phyloP scores from a whole-genome alignment of 1,284 basidiomycete genomes.

The Cystobasidiaceae sp. region DNA sequence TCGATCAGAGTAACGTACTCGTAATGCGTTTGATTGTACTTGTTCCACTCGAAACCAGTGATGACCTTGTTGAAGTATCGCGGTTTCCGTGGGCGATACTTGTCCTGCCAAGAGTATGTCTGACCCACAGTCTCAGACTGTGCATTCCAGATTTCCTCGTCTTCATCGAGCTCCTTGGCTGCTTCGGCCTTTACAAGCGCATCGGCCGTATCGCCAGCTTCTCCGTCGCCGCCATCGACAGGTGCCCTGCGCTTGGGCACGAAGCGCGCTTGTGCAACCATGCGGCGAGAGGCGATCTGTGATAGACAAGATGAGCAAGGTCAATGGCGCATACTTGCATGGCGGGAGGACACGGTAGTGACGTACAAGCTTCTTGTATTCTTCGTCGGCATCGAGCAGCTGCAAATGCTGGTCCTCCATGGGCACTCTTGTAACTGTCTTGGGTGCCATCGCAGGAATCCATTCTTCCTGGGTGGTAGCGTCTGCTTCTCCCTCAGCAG shows the following conservation, averaged over 20 bases:
- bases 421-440: not conserved
- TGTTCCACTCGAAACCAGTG: slow-evolving; percentile 99
- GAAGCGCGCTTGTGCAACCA: slow-evolving; percentile 74
- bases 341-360: not conserved
- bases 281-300: slow-evolving; percentile 68
- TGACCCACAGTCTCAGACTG: slow-evolving; percentile 78
- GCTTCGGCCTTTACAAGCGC: slow-evolving; percentile 68
- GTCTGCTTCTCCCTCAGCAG: slow-evolving; percentile 42
- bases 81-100: slow-evolving; percentile 96
- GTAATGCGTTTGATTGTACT: slow-evolving; percentile 98
- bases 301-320: not conserved
- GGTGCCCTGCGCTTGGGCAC: slow-evolving; percentile 59
- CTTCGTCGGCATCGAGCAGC: slow-evolving; percentile 66
- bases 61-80: slow-evolving; percentile 98
- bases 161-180: slow-evolving; percentile 81
- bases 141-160: slow-evolving; percentile 87
- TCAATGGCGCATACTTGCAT: not conserved
- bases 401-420: slow-evolving; percentile 67
- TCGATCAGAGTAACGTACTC: slow-evolving; percentile 59
- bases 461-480: slow-evolving; percentile 59
- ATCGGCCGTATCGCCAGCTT: slow-evolving; percentile 42
- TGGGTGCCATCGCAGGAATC: slow-evolving; percentile 74
- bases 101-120: slow-evolving; percentile 96
- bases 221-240: slow-evolving; percentile 19
- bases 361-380: slow-evolving; percentile 59